phyloP scores from a whole-genome alignment of 208 protist species.

The Trypanosoma platydactyli region DNA sequence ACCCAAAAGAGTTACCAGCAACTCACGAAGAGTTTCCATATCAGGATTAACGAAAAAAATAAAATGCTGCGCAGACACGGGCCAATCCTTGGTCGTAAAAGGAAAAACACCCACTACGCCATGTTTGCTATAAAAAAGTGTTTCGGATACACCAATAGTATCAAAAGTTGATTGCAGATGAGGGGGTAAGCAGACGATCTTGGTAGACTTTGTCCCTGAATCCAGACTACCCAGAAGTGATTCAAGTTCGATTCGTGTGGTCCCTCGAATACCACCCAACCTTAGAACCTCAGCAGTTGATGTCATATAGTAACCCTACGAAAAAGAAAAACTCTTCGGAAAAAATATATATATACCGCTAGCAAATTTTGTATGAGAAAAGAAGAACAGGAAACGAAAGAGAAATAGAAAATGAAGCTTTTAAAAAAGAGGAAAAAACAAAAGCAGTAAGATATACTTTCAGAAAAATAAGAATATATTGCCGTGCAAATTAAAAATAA shows the following conservation, averaged over 20 bases:
- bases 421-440: constrained; percentile 38
- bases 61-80: constrained; percentile 17
- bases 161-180: constrained; percentile 25
- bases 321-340: constrained; percentile 1
- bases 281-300: constrained; percentile 13
- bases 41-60: constrained; percentile 35
- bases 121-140: constrained; percentile 12
- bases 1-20: constrained; percentile 57
- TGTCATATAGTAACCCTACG: constrained; percentile 6
- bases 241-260: constrained; percentile 16
- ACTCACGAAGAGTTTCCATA: constrained; percentile 36
- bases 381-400: constrained; percentile 4
- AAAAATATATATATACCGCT: background rate
- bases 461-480: constrained; percentile 15
- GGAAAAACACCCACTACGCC: constrained; percentile 30
- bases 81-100: constrained; percentile 11
- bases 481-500: constrained; percentile 12
- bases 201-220: background rate
- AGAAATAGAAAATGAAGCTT: constrained; percentile 37
- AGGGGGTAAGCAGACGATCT: constrained; percentile 20
- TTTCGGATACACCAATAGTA: constrained; percentile 13
- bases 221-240: constrained; percentile 13
- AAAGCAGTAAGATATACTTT: background rate
- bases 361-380: background rate
- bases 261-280: constrained; percentile 19